These are phyloP conservation scores for Lactifluus hygrophoroides DNA, from an alignment of 768 basidiomycete species.

Conservation along the genomic window DNA sequence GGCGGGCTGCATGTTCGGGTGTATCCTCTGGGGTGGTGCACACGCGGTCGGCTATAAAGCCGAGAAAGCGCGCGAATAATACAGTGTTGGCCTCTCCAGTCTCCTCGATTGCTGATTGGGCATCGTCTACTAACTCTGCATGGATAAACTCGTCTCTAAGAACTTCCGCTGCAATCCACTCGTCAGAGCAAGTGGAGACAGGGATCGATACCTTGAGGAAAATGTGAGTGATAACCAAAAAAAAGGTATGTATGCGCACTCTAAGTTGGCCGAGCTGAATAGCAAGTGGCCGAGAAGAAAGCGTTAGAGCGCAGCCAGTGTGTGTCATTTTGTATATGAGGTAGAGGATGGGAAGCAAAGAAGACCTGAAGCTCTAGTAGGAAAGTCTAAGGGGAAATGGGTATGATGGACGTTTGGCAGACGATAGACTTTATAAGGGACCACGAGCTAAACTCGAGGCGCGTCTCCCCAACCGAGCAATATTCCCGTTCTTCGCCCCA, in stretches of 20 bases:
- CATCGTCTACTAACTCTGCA: constrained; percentile 48
- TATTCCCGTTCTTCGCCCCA: constrained; percentile 9
- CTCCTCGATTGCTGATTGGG: constrained; percentile 49
- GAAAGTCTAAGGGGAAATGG: constrained; percentile 10
- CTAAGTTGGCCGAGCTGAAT: constrained; percentile 29
- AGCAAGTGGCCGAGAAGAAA: constrained; percentile 31
- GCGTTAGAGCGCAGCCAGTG: constrained; percentile 27
- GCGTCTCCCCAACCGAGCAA: constrained; percentile 19
- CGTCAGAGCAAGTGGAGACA: constrained; percentile 67
- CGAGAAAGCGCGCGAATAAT: constrained; percentile 77
- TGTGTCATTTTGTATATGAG: constrained; percentile 27
- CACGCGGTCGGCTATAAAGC: constrained; percentile 60
- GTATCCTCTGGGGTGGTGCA: constrained; percentile 45
- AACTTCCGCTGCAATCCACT: constrained; percentile 91
- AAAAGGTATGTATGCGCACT: constrained; percentile 24
- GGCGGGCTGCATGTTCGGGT: constrained; percentile 34
- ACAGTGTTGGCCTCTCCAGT: constrained; percentile 61
- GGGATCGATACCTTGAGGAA: constrained; percentile 69
- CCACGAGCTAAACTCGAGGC: not conserved
- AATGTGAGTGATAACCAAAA: constrained; percentile 9
- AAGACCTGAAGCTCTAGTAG: constrained; percentile 13
- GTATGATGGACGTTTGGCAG: not conserved
- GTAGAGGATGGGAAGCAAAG: constrained; percentile 8
- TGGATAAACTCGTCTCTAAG: constrained; percentile 83
- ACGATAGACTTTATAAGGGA: constrained; percentile 9